Percentiles rank a stretch among this genome's conserved stretches.
phyloP scores from a whole-genome alignment of 2,329 filamentous ascomycete genomes.

The Cadophora sp. region DNA sequence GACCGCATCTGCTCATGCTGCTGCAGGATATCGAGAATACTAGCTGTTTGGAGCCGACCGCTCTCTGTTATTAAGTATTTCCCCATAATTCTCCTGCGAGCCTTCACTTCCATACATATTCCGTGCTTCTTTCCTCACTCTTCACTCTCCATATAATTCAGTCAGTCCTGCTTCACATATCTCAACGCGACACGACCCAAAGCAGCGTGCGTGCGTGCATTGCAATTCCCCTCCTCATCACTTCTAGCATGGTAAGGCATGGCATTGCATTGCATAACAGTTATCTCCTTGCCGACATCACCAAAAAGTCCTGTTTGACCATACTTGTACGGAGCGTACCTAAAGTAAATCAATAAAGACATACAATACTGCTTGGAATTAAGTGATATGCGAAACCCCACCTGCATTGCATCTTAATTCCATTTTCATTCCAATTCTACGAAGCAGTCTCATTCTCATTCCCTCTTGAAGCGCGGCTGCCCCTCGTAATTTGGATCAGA shows the following conservation, averaged over 20 bases:
- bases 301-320: background rate
- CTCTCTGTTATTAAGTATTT: background rate
- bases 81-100: background rate
- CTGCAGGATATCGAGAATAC: background rate
- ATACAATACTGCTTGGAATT: constrained; percentile 18
- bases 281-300: background rate
- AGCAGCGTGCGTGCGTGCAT: background rate
- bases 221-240: background rate
- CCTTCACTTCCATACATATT: background rate
- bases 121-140: background rate
- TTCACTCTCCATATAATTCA: background rate
- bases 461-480: constrained; percentile 15
- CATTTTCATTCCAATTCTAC: constrained; percentile 15
- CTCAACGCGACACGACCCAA: constrained; percentile 2
- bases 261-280: constrained; percentile 3
- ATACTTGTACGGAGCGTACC: too few relatives aligned
- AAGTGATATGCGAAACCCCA: constrained; percentile 24
- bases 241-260: background rate
- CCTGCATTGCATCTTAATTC: background rate
- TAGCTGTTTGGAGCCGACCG: background rate
- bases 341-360: constrained; percentile 5
- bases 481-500: constrained; percentile 15
- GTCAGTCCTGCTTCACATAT: background rate
- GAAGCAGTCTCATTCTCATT: background rate
- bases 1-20: constrained; percentile 8